These are phyloP conservation scores for Aureobasidium subglaciale DNA, from an alignment of 2,329 filamentous ascomycete genomes.

Conservation along the genomic window DNA sequence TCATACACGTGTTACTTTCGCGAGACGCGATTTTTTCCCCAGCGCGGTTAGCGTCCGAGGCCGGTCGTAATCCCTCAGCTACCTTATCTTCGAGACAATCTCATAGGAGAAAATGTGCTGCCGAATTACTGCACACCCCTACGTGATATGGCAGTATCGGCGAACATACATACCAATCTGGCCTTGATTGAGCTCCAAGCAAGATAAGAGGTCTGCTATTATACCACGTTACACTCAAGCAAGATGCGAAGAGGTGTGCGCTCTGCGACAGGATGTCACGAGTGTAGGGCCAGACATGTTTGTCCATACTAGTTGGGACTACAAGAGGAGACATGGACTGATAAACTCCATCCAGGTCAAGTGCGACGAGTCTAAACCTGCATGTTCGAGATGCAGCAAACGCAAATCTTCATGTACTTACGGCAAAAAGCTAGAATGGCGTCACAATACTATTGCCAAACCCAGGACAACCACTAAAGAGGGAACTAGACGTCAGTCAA, in stretches of 20 bases:
- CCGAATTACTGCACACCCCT: no score
- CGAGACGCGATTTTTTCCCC: no score
- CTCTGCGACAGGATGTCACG: background rate
- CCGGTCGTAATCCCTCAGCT: no score
- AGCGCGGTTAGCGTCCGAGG: no score
- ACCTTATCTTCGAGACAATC: no score
- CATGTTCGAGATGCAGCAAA: background rate
- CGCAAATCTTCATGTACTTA: background rate
- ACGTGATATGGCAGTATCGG: no score
- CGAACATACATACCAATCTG: no score
- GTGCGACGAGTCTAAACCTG: background rate
- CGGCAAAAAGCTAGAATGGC: background rate
- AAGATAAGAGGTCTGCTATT: no score
- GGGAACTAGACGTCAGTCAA: background rate
- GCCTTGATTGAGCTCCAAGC: no score
- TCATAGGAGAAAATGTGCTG: no score
- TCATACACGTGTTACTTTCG: no score
- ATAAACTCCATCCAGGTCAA: background rate
- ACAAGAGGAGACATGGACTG: background rate
- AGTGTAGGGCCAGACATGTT: background rate
- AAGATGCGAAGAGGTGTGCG: background rate
- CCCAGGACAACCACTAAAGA: background rate
- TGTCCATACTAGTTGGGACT: background rate
- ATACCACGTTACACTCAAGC: no score
- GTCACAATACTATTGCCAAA: background rate